Conservation (phyloP, 208 protist genomes). For the Vickermania spadyakhi region DNA sequence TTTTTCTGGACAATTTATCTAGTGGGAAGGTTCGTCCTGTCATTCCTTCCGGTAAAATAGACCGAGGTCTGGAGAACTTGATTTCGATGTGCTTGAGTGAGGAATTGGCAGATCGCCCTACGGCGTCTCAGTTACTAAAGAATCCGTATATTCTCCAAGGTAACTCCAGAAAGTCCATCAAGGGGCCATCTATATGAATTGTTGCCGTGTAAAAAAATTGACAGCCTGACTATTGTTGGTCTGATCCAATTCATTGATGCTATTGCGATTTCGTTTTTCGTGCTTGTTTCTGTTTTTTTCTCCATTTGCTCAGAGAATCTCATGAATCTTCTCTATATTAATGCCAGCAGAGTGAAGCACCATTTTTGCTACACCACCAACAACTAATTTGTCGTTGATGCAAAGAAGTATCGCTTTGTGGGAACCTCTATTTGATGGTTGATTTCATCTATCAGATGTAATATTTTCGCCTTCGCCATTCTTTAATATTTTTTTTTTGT, state of each 20-base stretch:
- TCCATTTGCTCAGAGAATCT: no score
- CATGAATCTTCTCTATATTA: no score
- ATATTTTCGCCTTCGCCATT: not conserved
- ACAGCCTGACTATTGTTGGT: not conserved
- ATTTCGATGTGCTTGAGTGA: conserved; percentile 8
- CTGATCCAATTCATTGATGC: not conserved
- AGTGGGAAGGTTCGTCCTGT: not conserved
- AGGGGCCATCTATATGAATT: not conserved
- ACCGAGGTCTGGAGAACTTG: conserved; percentile 13
- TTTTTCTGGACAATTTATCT: not conserved
- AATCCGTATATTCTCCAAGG: not conserved
- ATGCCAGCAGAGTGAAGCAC: no score
- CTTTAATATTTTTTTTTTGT: conserved; percentile 2
- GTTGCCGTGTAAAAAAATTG: not conserved
- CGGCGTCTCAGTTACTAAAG: not conserved
- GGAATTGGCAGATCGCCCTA: not conserved
- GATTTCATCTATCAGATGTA: conserved; percentile 1
- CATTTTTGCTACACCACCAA: not conserved
- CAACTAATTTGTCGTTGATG: not conserved
- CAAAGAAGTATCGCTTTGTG: no score
- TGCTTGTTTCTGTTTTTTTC: conserved; percentile 9
- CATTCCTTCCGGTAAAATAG: not conserved
- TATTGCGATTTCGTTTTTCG: conserved; percentile 6
- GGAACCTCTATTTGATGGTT: no score
- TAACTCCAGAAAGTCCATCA: not conserved